A percentile compares a stretch with the other conserved stretches of the same genome.
Conservation (phyloP, 2,329 filamentous ascomycete species). For the Alternaria arbusti region DNA sequence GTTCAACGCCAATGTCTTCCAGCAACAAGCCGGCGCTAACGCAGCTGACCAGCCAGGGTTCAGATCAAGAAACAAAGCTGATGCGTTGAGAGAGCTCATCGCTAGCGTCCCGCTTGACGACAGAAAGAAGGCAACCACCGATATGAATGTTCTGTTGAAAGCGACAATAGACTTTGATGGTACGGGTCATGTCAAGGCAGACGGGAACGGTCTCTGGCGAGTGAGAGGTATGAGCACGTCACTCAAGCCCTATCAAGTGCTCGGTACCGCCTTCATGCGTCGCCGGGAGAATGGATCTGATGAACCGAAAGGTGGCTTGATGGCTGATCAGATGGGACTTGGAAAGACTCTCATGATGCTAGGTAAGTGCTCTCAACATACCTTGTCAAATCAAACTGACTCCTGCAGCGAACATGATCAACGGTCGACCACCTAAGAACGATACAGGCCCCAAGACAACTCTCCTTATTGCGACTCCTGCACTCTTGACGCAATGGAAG, state of each 20-base stretch:
- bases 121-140: slow-evolving; percentile 36
- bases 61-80: slow-evolving; percentile 26
- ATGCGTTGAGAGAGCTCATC: slow-evolving; percentile 51
- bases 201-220: slow-evolving; percentile 49
- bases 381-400: background rate
- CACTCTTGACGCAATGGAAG: slow-evolving; percentile 51
- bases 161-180: slow-evolving; percentile 54
- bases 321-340: slow-evolving; percentile 53
- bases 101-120: slow-evolving; percentile 48
- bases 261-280: slow-evolving; percentile 62
- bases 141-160: slow-evolving; percentile 47
- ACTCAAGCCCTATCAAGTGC: slow-evolving; percentile 59
- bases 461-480: slow-evolving; percentile 51
- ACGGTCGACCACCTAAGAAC: slow-evolving; percentile 35
- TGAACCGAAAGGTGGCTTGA: slow-evolving; percentile 50
- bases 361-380: slow-evolving; percentile 13
- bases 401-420: slow-evolving; percentile 52
- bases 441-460: slow-evolving; percentile 40
- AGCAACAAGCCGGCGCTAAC: slow-evolving; percentile 34
- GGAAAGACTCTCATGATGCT: slow-evolving; percentile 52
- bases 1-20: slow-evolving; percentile 41
- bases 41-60: slow-evolving; percentile 35
- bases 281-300: slow-evolving; percentile 52
- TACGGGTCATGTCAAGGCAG: slow-evolving; percentile 38
- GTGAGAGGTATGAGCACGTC: slow-evolving; percentile 57